Conservation (phyloP, 2,329 filamentous ascomycete genomes). For the Diaporthe humulicola region DNA sequence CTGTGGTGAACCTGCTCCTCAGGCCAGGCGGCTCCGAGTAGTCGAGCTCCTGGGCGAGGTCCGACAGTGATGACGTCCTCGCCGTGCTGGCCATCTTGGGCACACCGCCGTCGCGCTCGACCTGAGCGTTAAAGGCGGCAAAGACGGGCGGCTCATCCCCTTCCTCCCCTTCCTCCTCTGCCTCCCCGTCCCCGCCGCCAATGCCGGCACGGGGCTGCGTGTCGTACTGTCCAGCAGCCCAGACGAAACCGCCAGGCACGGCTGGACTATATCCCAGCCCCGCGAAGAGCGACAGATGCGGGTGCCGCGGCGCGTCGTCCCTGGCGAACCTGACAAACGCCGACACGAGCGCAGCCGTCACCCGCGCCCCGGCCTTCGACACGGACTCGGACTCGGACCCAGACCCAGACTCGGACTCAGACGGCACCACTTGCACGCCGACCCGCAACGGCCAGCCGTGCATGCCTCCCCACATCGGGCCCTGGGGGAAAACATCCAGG, state of each 20-base stretch:
- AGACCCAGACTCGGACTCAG: too few species aligned
- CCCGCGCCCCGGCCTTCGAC: too few species aligned
- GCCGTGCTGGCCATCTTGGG: neutral
- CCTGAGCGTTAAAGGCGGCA: neutral
- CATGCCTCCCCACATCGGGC: constrained; percentile 49
- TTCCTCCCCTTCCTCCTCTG: too few species aligned
- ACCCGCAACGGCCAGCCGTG: neutral
- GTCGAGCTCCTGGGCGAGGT: neutral
- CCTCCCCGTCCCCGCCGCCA: too few species aligned
- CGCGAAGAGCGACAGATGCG: neutral
- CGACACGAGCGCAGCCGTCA: neutral
- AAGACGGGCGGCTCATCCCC: neutral
- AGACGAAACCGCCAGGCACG: neutral
- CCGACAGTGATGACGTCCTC: neutral
- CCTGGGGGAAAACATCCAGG: constrained; percentile 38
- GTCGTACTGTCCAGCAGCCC: neutral
- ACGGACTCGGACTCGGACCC: too few species aligned
- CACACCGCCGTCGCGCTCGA: neutral
- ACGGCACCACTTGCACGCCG: neutral
- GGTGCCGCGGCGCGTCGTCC: neutral
- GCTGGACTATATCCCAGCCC: neutral
- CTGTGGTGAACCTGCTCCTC: neutral
- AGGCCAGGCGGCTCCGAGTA: neutral
- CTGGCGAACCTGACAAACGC: neutral
- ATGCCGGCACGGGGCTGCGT: neutral